Base-by-base conservation (phyloP, 139 green algal species). In the Chlorella sp. region DNA sequence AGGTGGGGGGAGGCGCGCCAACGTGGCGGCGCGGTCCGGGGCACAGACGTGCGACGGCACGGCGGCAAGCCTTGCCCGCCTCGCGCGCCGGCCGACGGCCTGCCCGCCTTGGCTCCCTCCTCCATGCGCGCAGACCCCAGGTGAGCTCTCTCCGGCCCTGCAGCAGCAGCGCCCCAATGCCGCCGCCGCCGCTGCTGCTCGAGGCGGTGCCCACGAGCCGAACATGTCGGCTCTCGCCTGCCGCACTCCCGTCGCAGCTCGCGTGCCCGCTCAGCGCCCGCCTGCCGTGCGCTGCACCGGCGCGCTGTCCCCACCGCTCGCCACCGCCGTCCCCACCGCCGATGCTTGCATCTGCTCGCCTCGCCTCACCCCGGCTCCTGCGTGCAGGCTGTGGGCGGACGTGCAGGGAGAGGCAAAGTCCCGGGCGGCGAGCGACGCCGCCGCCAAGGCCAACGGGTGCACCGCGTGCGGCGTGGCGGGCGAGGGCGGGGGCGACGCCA, bases 361-460 rank as follows among this genome's bases (percentile, higher is more conserved):
- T 62, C 19, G 29, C 15, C 8, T 62, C 8, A 36, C 31, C 14
- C 53, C 53, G 29, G 29, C 53, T 62, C 8, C 15, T 21, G 31
- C 31, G 19, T 67, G 40, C 69, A 75, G 69, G 38, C 69, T 75
- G 27, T 75, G 69, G 69, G 42, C 40, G 0, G 69, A 75, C 12
- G 27, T 67, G 1, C n/a, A 50, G 25, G 58, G n/a, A n/a, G n/a
- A n/a, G n/a, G n/a, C n/a, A n/a, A n/a, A 64, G n/a, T 40, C 29
- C 7, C 58, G 41, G 29, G 58, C 58, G 8, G 58, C 58, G 29
- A 64, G 41, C 29, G 41, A 41, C 58, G 29, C 29, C 27, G 58
- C 58, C 5, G 58, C 58, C 29, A 27, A 23, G 25, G 1, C 25
- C 51, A 59, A 27, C 51, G 31, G 51, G 51, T 27, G 14, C 51